Evolutionary conservation across 768 basidiomycete genomes (phyloP).

Genomic region (Collybia nuda): DNA sequence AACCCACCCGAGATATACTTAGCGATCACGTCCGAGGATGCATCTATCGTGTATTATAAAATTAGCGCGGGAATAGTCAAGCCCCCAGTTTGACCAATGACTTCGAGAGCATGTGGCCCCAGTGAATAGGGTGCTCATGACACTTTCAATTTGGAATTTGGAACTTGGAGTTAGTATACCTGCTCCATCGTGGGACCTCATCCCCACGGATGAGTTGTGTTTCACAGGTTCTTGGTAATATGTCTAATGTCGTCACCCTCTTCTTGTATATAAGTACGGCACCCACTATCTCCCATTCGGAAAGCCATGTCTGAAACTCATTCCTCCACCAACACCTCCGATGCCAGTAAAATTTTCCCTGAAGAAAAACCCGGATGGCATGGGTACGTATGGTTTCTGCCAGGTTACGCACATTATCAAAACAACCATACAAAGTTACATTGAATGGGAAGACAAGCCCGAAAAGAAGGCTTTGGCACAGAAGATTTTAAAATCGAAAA

Average conservation of each 20-base stretch:
- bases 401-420: background rate
- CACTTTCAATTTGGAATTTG: too few species aligned
- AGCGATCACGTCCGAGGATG: conserved; percentile 74
- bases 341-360: conserved; percentile 21
- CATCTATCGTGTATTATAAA: conserved; percentile 85
- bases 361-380: conserved; percentile 39
- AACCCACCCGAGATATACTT: conserved; percentile 55
- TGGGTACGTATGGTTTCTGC: conserved; percentile 25
- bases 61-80: conserved; percentile 77
- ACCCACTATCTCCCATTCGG: background rate
- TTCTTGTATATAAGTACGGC: background rate
- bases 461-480: conserved; percentile 40
- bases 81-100: conserved; percentile 48
- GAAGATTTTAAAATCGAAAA: conserved; percentile 36
- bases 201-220: too few species aligned
- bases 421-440: conserved; percentile 28
- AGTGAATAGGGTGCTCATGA: too few species aligned
- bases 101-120: background rate
- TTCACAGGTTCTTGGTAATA: background rate
- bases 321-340: background rate
- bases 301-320: too few species aligned
- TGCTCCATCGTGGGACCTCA: too few species aligned
- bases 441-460: conserved; percentile 50
- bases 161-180: too few species aligned
- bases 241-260: background rate